Percentiles rank a stretch among this genome's conserved stretches.
These are phyloP conservation scores for Panellus pusillus DNA, from an alignment of 768 basidiomycete species.

Conservation along the genomic window DNA sequence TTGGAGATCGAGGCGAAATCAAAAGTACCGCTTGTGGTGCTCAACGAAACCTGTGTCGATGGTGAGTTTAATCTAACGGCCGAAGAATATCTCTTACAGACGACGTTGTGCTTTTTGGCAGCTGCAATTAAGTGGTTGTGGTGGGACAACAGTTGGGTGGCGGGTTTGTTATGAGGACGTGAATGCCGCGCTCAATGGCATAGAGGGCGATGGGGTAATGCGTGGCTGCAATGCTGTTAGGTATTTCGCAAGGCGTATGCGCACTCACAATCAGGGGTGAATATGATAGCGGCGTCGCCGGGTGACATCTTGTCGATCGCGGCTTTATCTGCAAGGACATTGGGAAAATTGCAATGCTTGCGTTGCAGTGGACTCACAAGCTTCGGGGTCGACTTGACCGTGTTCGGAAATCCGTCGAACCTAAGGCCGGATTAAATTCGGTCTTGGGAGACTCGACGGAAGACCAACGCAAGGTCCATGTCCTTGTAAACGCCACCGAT, in stretches of 20 bases:
- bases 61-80: background rate
- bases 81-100: conserved; percentile 42
- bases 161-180: conserved; percentile 92
- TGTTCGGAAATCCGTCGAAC: conserved; percentile 77
- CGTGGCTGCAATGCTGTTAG: conserved; percentile 50
- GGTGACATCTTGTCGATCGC: conserved; percentile 77
- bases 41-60: conserved; percentile 69
- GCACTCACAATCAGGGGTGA: conserved; percentile 83
- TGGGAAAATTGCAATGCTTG: background rate
- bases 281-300: conserved; percentile 89
- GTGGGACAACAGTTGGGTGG: conserved; percentile 81
- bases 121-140: conserved; percentile 77
- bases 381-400: conserved; percentile 68
- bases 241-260: background rate
- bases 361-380: conserved; percentile 55
- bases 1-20: background rate
- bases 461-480: conserved; percentile 74
- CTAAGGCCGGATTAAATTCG: conserved; percentile 33
- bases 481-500: conserved; percentile 84
- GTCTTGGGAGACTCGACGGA: background rate
- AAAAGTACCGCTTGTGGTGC: conserved; percentile 77
- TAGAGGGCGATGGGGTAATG: conserved; percentile 85
- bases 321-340: conserved; percentile 57
- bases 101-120: conserved; percentile 75
- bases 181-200: conserved; percentile 81